Conservation (phyloP, 2,329 filamentous ascomycete genomes). For the Exutisphaerella laricina region DNA sequence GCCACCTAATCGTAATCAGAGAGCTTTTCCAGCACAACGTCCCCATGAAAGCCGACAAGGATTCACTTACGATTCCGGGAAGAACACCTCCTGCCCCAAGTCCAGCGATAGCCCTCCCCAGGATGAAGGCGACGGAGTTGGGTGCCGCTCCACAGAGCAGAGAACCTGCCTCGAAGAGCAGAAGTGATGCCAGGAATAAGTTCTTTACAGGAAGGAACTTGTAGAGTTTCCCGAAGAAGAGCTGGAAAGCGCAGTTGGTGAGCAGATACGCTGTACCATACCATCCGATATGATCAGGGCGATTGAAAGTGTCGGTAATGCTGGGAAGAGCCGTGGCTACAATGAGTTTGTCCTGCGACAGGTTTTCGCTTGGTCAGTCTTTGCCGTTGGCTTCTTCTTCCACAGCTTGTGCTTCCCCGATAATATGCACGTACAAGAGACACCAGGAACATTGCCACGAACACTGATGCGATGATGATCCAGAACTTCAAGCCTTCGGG, state of each 20-base stretch:
- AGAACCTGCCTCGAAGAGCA: slow-evolving; percentile 43
- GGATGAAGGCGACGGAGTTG: slow-evolving; percentile 47
- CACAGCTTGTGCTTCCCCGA: too few relatives aligned
- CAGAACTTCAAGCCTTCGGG: too few relatives aligned
- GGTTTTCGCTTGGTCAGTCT: too few relatives aligned
- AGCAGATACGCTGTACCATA: slow-evolving; percentile 30
- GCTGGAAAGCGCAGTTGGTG: slow-evolving; percentile 39
- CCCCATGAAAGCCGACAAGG: slow-evolving; percentile 18
- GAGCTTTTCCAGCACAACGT: slow-evolving; percentile 8
- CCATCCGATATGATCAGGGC: slow-evolving; percentile 34
- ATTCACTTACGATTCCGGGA: slow-evolving; percentile 36
- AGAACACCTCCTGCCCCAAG: slow-evolving; percentile 50
- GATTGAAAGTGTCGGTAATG: slow-evolving; percentile 35
- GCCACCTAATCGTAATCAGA: slow-evolving; percentile 14
- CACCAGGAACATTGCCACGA: too few relatives aligned
- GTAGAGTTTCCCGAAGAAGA: slow-evolving; percentile 40
- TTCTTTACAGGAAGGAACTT: slow-evolving; percentile 41
- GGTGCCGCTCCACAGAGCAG: slow-evolving; percentile 46
- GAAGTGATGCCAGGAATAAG: slow-evolving; percentile 37
- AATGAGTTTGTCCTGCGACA: slow-evolving; percentile 21
- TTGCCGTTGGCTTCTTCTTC: too few relatives aligned
- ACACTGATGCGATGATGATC: too few relatives aligned
- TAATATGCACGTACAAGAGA: too few relatives aligned
- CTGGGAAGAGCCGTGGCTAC: slow-evolving; percentile 30
- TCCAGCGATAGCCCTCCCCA: slow-evolving; percentile 49